Evolutionary conservation across 345 rosid species (phyloP), one percentile per base, ranked within the genome.

Genomic region (Pugionium cornutum): DNA sequence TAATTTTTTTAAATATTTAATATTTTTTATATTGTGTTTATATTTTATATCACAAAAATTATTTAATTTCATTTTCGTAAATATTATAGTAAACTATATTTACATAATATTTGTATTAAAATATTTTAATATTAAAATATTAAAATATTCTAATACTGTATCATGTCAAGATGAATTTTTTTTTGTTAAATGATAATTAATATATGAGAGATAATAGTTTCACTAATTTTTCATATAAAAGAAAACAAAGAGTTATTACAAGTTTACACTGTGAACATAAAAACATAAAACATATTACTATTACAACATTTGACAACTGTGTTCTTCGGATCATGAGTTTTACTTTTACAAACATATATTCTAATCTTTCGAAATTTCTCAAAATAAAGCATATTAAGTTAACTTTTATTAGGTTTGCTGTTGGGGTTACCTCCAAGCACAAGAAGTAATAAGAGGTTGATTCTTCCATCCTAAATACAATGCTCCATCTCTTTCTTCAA

Each of bases 381-480:
- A 55, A 9, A 41, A 41, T 1, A n/a, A 54, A 55, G 51, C 52
- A 55, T 18, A 18, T 18, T 18, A 50, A 58, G 61, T 6, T 57
- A 1, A 18, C 18, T 40, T 40, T 9, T 40, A 4, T 47, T 46
- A 18, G 18, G 18, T 25, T 27, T 47, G 7, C 0, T 41, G 6
- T 3, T 6, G 7, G 59, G 9, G 62, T 78, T 84, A 89, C 66
- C 81, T 80, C 97, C 99, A 94, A 26, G 99, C 99, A 69, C 89
- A 83, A 48, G 99, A 86, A 74, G 80, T 40, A 36, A 94, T 53
- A 35, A 94, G 67, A 49, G 79, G 75, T 32, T 79, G 94, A 68
- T 86, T 78, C 92, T 74, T 88, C 99, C 99, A 94, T 29, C 99
- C 99, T 52, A 94, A 92, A 69, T 75, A 83, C 55, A 94, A 78